Base-by-base conservation (phyloP, 306 rosid genomes). In the Rubus idaeus region DNA sequence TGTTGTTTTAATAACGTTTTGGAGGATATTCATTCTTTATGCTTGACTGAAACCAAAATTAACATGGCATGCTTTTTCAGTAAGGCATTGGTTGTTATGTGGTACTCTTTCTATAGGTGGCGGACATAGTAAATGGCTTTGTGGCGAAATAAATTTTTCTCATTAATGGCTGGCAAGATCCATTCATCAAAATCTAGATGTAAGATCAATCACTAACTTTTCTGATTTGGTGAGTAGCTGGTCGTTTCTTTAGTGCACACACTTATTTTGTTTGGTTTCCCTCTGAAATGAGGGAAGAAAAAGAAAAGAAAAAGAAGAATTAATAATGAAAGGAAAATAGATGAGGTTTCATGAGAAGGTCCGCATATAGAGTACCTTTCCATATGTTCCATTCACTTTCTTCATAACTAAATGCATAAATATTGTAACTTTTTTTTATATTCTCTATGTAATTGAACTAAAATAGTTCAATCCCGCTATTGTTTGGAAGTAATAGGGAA, bases 71-170 rank as follows among this genome's bases (percentile, higher is more conserved):
- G 68, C 35, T n/a, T 41, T 42, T n/a, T 39, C 12, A 4, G 53
- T 68, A 26, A 0, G 13, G 73, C 58, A 46, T 21, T 45, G 10
- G 23, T 60, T 60, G 5, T 60, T 5, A 45, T 10, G 8, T 45
- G 49, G 10, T 45, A 6, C 70, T 82, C 62, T 82, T 71, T 52
- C 16, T 75, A 60, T 80, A 80, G 90, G 85, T 79, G 67, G 65
- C 70, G 80, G 69, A 73, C 83, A 75, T 58, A 62, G 75, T 64
- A 83, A 82, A 51, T 82, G 85, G 75, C 51, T 50, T 77, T 86
- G 82, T 61, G 84, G 63, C 80, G 79, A 62, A 88, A 75, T 81
- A 86, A 81, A 77, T 76, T 79, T 84, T 83, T 90, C 72, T 21
- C 78, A 56, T 66, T 79, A 65, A 44, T 68, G 71, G 50, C 78